Percentiles rank a stretch among this genome's conserved stretches.
These are phyloP conservation scores for Mikania micrantha DNA, from an alignment of 129 eudicot species.

Conservation along the genomic window DNA sequence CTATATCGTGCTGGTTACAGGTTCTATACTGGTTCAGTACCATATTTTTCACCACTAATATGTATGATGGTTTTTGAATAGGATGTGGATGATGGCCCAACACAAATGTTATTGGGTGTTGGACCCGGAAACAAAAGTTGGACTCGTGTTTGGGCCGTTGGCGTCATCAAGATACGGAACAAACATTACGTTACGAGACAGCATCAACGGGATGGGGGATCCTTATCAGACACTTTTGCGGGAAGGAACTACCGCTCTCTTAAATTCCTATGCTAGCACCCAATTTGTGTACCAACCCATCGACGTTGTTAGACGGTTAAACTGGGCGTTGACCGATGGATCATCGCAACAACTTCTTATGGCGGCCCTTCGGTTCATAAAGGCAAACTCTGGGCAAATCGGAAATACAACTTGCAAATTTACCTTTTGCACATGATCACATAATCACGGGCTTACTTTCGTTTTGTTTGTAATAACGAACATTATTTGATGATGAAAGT, in stretches of 20 bases:
- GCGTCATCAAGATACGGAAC: constrained; percentile 56
- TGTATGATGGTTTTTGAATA: constrained; percentile 11
- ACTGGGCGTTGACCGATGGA: constrained; percentile 37
- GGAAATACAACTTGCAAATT: constrained; percentile 50
- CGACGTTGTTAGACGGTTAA: constrained; percentile 32
- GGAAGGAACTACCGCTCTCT: constrained; percentile 76
- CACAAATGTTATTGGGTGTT: constrained; percentile 73
- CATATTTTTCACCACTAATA: no score
- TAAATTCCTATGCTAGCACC: constrained; percentile 55
- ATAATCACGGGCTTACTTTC: background rate
- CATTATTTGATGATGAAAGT: background rate
- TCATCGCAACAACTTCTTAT: constrained; percentile 38
- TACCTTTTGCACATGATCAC: constrained; percentile 36
- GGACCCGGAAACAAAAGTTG: constrained; percentile 54
- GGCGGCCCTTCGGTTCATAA: constrained; percentile 55
- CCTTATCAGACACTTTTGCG: constrained; percentile 72
- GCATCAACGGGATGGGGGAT: constrained; percentile 61
- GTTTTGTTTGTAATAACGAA: background rate
- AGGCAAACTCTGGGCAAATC: constrained; percentile 61
- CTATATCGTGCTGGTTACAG: no score
- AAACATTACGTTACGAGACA: constrained; percentile 43
- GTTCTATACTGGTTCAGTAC: no score
- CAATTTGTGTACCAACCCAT: constrained; percentile 49
- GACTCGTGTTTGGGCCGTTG: constrained; percentile 51
- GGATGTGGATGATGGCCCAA: constrained; percentile 70